Conservation (phyloP, 306 rosid genomes). For the cucumber (Cucumis sativus) region DNA sequence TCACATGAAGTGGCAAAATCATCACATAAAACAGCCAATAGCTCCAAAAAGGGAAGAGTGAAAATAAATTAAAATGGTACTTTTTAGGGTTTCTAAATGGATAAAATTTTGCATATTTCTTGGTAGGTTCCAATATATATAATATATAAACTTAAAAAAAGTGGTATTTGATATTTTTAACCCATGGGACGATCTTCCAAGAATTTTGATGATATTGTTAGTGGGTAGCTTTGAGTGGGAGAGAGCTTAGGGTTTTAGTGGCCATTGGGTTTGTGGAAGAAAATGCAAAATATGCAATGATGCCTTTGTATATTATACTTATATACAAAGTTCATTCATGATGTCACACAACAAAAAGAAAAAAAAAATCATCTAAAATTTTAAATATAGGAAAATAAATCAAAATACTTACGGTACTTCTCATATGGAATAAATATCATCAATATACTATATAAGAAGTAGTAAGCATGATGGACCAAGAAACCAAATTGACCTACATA, state of each 20-base stretch:
- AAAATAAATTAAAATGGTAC: not conserved
- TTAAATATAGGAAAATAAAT: no score
- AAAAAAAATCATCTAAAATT: no score
- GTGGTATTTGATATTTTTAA: not conserved
- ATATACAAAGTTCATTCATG: no score
- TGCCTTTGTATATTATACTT: no score
- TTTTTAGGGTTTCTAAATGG: not conserved
- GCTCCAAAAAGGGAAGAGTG: not conserved
- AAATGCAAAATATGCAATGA: not conserved
- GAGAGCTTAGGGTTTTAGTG: not conserved
- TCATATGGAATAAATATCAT: no score
- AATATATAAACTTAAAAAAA: not conserved
- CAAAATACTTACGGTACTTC: no score
- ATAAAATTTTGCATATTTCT: not conserved
- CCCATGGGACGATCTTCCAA: not conserved
- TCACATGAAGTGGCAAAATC: not conserved
- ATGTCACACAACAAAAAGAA: no score
- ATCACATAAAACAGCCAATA: not conserved
- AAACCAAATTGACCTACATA: no score
- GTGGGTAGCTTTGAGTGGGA: slow-evolving; percentile 2
- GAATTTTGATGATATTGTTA: not conserved
- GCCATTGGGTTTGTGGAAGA: not conserved
- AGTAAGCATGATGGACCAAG: no score
- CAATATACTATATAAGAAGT: no score
- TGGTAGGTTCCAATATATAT: not conserved